Evolutionary conservation across 805 yeast genomes (phyloP), one percentile per base, ranked within the genome.

Genomic region (Kluyveromyces wickerhamii): DNA sequence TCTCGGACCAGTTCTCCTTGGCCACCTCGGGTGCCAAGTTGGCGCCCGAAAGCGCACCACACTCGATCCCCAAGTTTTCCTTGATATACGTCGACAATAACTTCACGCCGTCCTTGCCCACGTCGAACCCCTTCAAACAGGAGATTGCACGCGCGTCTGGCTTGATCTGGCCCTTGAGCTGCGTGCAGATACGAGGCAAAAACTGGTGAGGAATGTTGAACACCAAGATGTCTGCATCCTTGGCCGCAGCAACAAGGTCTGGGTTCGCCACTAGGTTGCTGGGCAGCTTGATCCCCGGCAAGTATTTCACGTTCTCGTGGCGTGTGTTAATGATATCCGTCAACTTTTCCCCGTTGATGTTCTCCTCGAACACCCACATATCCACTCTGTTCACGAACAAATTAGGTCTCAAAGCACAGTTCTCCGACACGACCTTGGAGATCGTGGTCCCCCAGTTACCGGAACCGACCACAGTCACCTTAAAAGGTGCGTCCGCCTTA

Each of bases 391-490:
- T 65, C 40, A 75, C 70, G 60, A 92, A 92, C 51, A 84, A 63
- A 24, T 75, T 69, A 25, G 88, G 79, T 61, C 85, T 73, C 43
- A 73, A 74, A 13, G 69, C 69, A 27, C 88, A 69, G 60, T 87
- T 88, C 62, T 92, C 97, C 24, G 96, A 87, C 18, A 87, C 79
- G 29, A 89, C 86, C 60, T 92, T 89, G 43, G 97, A 96, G 36
- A 92, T 87, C 13, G 97, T 89, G 24, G 96, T 86, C 45, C 98
- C 98, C 83, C 98, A 89, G 65, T 89, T 89, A 57, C 97, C 98
- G 20, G 96, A 87, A 27, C 98, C 98, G 45, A 92, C 78, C 36
- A 87, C 85, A 26, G 87, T 68, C 27, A 79, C 70, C 51, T 67
- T 72, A 63, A 66, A 77, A 15, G 70, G 72, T 18, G 49, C 34